These are phyloP conservation scores for Cyclocybe aegerita DNA, from an alignment of 768 basidiomycete genomes.

Conservation along the genomic window DNA sequence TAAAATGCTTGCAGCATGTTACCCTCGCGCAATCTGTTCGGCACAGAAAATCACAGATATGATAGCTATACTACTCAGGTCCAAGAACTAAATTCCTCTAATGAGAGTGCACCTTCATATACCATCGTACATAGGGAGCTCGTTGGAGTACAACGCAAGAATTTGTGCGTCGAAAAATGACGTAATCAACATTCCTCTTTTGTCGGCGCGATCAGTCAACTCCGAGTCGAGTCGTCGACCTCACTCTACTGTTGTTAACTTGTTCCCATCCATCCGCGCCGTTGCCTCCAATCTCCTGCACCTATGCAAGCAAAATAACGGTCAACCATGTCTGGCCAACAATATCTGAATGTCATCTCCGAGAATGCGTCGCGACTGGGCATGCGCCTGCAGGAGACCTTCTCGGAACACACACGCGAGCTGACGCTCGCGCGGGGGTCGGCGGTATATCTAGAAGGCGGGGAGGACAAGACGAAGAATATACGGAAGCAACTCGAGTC, in stretches of 20 bases:
- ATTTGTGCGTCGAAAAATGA: neutral
- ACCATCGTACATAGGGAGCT: too few relatives aligned
- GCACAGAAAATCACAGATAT: too few relatives aligned
- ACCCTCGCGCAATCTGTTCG: too few relatives aligned
- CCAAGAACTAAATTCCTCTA: too few relatives aligned
- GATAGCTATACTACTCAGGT: too few relatives aligned
- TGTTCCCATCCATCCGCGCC: too few relatives aligned
- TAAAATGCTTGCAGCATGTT: too few relatives aligned
- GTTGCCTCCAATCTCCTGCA: too few relatives aligned
- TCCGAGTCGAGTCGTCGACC: too few relatives aligned
- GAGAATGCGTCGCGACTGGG: conserved; percentile 86
- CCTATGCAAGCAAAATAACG: too few relatives aligned
- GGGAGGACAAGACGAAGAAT: conserved; percentile 77
- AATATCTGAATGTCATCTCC: conserved; percentile 55
- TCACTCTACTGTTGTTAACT: neutral
- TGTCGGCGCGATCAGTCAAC: neutral
- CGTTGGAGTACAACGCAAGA: too few relatives aligned
- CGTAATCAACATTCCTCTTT: conserved; percentile 7
- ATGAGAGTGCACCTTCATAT: too few relatives aligned
- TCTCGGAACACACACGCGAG: conserved; percentile 80
- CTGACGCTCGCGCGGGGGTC: conserved; percentile 56
- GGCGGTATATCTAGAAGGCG: conserved; percentile 61
- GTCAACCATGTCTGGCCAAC: conserved; percentile 35
- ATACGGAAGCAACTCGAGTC: conserved; percentile 88
- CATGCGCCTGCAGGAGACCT: conserved; percentile 78